Base-by-base conservation (phyloP, 148 eudicot genomes). In the Beta vulgaris region DNA sequence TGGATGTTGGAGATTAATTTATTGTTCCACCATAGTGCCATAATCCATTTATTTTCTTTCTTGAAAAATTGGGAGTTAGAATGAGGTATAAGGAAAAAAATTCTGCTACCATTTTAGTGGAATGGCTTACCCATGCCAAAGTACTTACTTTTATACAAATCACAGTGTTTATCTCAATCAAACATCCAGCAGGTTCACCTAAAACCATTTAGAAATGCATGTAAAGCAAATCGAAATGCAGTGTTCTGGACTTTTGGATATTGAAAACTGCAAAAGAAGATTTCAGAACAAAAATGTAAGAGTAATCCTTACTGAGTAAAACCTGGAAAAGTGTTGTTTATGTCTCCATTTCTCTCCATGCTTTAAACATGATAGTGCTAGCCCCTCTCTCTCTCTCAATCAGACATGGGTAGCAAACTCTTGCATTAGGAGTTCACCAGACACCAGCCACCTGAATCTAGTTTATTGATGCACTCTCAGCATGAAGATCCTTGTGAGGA, bases 1-100 rank as follows among this genome's bases (percentile, higher is more conserved):
- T 78, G 58, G 26, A 78, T 79, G 49, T 36, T 23, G 14, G 44
- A 43, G 73, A 29, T 59, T 13, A 59, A 39, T 43, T 34, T 66
- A 9, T 35, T 35, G 25, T 61, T 74, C 28, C 32, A 1, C 34
- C 31, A 51, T 49, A 48, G 39, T 37, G 67, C 15, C 16, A n/a
- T 19, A 36, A 37, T 64, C 29, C 13, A 21, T 15, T 34, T 10
- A 11, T 36, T 64, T 64, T 36, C 40, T 19, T 49, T 49, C 54
- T 19, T 49, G 6, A 11, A 51, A 21, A 1, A 9, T 51, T 51
- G 7, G 6, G 26, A 51, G 25, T 6, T 51, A 10, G 25, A 19
- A 19, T 51, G 57, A 51, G 57, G 57, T 51, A 19, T 21, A 51
- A 6, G 19, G 57, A 51, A 51, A 51, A 8, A 34, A 42, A 16